Percentiles rank a stretch among this genome's conserved stretches.
Evolutionary conservation across 2,329 filamentous ascomycete genomes (phyloP).

Genomic region (Xylaria arbuscula): DNA sequence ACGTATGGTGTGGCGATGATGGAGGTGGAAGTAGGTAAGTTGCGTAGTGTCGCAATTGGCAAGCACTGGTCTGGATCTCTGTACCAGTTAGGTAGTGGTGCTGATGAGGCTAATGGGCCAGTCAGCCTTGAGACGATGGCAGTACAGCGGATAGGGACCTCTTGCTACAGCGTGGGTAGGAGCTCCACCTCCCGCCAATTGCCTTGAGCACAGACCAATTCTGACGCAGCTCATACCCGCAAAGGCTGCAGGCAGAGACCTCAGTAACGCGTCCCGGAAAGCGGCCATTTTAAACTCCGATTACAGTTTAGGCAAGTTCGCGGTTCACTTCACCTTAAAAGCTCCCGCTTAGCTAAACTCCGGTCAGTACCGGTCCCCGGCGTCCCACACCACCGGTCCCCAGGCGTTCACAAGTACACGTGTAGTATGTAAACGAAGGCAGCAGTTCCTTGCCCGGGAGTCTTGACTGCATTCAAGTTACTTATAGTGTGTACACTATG

Average conservation of each 20-base stretch:
- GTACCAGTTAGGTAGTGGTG: constrained; percentile 23
- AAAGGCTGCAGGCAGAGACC: constrained; percentile 42
- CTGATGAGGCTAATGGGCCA: constrained; percentile 36
- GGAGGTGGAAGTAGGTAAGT: constrained; percentile 10
- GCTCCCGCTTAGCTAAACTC: background rate
- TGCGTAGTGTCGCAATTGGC: constrained; percentile 5
- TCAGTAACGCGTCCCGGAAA: constrained; percentile 44
- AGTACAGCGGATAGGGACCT: constrained; percentile 4
- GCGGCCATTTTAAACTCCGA: constrained; percentile 44
- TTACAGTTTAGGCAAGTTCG: background rate
- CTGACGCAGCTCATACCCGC: background rate
- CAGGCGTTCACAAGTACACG: constrained; percentile 7
- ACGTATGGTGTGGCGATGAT: background rate
- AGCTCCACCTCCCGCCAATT: background rate
- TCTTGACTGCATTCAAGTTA: constrained; percentile 4
- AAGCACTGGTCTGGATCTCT: background rate
- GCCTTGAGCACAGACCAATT: constrained; percentile 5
- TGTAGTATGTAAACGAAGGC: background rate
- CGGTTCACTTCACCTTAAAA: background rate
- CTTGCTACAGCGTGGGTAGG: background rate
- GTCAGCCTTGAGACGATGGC: constrained; percentile 32
- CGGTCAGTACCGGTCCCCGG: background rate
- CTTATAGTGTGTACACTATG: background rate
- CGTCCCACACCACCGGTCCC: background rate
- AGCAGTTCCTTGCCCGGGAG: background rate